Evolutionary conservation across 164 flowering plant species (phyloP), one percentile per base, ranked within the genome.

Genomic region (Nymphaea colorata): DNA sequence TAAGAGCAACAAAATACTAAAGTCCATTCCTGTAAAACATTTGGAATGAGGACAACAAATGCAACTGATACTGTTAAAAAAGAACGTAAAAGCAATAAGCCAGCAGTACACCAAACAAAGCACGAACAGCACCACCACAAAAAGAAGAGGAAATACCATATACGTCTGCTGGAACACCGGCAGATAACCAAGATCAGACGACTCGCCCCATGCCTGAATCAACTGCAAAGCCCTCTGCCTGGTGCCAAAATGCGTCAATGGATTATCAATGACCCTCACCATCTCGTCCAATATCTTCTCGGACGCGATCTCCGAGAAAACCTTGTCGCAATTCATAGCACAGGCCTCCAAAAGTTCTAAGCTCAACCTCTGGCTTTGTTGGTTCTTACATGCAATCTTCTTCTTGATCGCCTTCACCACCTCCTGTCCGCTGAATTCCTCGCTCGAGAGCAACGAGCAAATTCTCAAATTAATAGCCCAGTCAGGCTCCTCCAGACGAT

Each of bases 201-300:
- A 64, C 81, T 85, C 83, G 0, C 93, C 95, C 98, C 96, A 90
- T 47, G 87, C 93, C 65, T 81, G 70, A 61, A 93, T 87, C 84
- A 90, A 70, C 82, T 85, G 81, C 82, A 82, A 64, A 64, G 88
- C 91, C 74, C 80, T 82, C 53, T 72, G 66, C 67, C 82, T 77
- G 66, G 62, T 73, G 59, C 68, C 74, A 6, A 68, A 68, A 72
- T 82, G 84, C 0, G 85, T 76, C 76, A 71, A 79, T 0, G 85
- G 84, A 69, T 82, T 81, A 43, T 93, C 90, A 66, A 93, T 84
- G 85, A 90, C 63, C 82, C 64, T 83, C 69, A 88, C 89, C 93
- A 93, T 88, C 74, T 93, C 96, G 55, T 93, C 98, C 83, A 93
- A 70, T 64, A 93, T 83, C 78, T 84, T 90, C 83, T 90, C 96